Conservation (phyloP, 805 yeast genomes). For the Scheffersomyces amazonensis region DNA sequence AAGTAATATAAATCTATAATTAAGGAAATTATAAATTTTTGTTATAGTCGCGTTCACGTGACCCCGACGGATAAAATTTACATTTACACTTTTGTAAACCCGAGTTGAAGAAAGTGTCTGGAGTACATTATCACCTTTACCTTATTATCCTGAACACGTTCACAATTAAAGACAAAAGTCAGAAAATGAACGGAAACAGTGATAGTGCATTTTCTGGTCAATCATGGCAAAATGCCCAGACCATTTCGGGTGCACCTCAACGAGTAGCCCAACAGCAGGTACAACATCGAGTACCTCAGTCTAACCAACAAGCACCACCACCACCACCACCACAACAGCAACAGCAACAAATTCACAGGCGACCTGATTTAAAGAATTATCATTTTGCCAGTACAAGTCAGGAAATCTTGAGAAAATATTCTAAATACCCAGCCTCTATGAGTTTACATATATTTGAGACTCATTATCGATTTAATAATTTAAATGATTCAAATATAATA, state of each 20-base stretch:
- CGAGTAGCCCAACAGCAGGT: slow-evolving; percentile 37
- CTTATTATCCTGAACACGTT: no score
- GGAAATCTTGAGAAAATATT: slow-evolving; percentile 73
- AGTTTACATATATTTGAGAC: slow-evolving; percentile 90
- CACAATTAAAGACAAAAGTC: no score
- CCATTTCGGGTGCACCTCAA: slow-evolving; percentile 8
- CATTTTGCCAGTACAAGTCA: slow-evolving; percentile 70
- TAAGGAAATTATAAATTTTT: no score
- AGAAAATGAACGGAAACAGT: no score
- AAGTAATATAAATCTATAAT: no score
- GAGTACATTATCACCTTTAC: no score
- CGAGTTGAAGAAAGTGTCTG: no score
- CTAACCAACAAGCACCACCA: slow-evolving; percentile 18
- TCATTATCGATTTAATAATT: slow-evolving; percentile 87
- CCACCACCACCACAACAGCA: slow-evolving; percentile 19
- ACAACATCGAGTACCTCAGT: slow-evolving; percentile 18
- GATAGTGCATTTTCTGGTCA: no score
- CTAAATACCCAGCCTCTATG: slow-evolving; percentile 73
- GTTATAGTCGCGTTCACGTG: no score
- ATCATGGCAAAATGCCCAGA: no score
- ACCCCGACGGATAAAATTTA: no score
- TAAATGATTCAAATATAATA: slow-evolving; percentile 72
- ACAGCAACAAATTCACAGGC: slow-evolving; percentile 16
- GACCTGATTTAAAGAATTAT: slow-evolving; percentile 32
- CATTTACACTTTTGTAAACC: no score